Evolutionary conservation across 176 grass and related monocot species (phyloP), one percentile per base, ranked within the genome.

Genomic region (Musa schizocarpa): DNA sequence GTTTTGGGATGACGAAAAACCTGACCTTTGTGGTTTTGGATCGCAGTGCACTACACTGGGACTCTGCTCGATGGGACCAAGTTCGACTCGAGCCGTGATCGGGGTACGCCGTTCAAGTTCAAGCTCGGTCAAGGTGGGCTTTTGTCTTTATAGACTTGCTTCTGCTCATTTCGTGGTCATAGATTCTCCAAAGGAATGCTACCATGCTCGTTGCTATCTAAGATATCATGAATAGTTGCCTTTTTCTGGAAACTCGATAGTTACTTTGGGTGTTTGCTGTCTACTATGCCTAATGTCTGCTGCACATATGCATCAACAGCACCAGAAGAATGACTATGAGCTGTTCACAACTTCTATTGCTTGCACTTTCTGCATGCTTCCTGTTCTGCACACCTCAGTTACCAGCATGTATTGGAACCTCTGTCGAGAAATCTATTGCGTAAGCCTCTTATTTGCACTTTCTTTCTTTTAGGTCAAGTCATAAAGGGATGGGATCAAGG

Each of bases 401-500:
- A 43, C 34, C 34, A 6, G 68, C 16, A 34, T 51, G 82, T 11
- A 19, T 12, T 53, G 79, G 52, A 10, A 55, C 4, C 34, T 43
- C 34, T 43, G 34, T 43, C 34, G 6, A 43, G 34, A 43, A 43
- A 43, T 43, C 34, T 6, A 43, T 43, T 43, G 34, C 4, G 34
- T 5, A 43, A 6, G 8, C 55, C 53, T 19, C 26, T 2, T 53
- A 16, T 73, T n/a, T 71, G 58, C 74, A 78, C 26, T 26, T 8
- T 69, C 57, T 56, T 71, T 9, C 79, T 25, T 77, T 24, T 78
- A 93, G 93, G 90, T 56, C 78, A 99, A 89, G 96, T 99, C 50
- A 99, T 99, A 62, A 99, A 95, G 71, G 96, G 96, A 66, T 99
- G 96, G 91, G 96, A 99, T 86, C 87, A 88, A 81, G 96, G 96